phyloP scores from a whole-genome alignment of 345 rosid genomes.

The Clarkia xantiana region DNA sequence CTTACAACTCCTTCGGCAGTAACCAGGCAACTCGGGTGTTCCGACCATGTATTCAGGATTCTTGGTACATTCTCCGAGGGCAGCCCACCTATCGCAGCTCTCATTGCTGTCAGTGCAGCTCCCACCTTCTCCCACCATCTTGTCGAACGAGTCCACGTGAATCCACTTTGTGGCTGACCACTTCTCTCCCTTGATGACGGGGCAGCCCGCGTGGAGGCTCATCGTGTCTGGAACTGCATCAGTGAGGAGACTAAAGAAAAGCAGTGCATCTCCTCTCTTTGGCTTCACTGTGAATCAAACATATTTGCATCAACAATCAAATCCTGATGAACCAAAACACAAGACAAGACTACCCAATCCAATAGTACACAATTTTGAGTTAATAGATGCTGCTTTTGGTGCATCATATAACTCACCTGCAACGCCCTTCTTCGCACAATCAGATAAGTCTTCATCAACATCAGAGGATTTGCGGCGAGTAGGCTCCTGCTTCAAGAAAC shows the following conservation, averaged over 20 bases:
- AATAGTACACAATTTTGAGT: no score
- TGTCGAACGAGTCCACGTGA: slow-evolving; percentile 79
- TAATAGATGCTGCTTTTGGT: no score
- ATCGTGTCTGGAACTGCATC: slow-evolving; percentile 58
- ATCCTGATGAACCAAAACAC: slow-evolving; percentile 1
- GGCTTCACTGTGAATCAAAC: slow-evolving; percentile 50
- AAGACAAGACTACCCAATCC: no score
- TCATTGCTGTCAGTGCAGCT: slow-evolving; percentile 57
- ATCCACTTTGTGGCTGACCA: slow-evolving; percentile 99
- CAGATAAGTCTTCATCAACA: slow-evolving; percentile 54
- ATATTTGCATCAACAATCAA: slow-evolving; percentile 1
- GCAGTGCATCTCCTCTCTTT: slow-evolving; percentile 69
- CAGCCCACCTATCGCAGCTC: slow-evolving; percentile 89
- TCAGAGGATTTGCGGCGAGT: slow-evolving; percentile 39
- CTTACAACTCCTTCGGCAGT: slow-evolving; percentile 77
- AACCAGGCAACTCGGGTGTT: slow-evolving; percentile 60
- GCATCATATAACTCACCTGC: slow-evolving; percentile 56
- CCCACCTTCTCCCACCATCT: slow-evolving; percentile 36
- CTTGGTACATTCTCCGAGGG: slow-evolving; percentile 77
- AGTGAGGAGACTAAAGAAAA: slow-evolving; percentile 75
- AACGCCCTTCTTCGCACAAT: slow-evolving; percentile 81
- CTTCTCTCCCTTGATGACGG: slow-evolving; percentile 89
- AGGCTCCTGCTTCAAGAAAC: slow-evolving; percentile 34
- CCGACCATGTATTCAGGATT: slow-evolving; percentile 85
- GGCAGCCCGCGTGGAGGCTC: slow-evolving; percentile 91